Conservation (phyloP, 1,139 yeast species). For the Yamadazyma siamensis region DNA sequence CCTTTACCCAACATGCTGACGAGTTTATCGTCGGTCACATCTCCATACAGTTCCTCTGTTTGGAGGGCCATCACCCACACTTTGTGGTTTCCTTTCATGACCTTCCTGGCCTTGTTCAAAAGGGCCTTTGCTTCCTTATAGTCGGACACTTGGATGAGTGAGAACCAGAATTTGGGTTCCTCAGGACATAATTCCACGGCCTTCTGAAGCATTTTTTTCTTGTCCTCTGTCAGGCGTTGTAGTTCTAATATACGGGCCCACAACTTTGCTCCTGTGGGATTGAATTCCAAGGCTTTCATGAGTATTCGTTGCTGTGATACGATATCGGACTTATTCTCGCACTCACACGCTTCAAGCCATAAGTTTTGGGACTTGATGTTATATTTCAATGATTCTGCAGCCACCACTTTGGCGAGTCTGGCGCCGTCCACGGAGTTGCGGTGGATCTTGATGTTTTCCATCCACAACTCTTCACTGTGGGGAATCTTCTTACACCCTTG, state of each 20-base stretch:
- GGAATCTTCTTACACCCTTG: constrained; percentile 77
- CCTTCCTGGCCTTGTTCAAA: constrained; percentile 59
- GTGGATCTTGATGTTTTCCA: constrained; percentile 73
- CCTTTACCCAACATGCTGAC: constrained; percentile 52
- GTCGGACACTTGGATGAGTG: constrained; percentile 39
- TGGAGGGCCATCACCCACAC: constrained; percentile 74
- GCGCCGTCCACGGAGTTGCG: constrained; percentile 37
- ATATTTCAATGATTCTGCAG: constrained; percentile 61
- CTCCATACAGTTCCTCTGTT: constrained; percentile 63
- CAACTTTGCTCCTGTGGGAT: constrained; percentile 45
- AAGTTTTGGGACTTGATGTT: constrained; percentile 55
- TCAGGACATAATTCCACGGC: constrained; percentile 70
- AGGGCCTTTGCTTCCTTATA: constrained; percentile 51
- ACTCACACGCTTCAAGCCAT: constrained; percentile 69
- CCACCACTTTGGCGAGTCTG: constrained; percentile 49
- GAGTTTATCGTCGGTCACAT: constrained; percentile 33
- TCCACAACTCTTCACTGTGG: constrained; percentile 71
- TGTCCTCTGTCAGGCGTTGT: constrained; percentile 49
- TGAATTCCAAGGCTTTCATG: constrained; percentile 55
- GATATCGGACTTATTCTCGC: constrained; percentile 51
- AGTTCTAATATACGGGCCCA: constrained; percentile 53
- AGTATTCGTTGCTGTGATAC: constrained; percentile 52
- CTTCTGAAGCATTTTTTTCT: constrained; percentile 52
- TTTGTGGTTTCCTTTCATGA: constrained; percentile 45
- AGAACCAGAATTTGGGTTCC: constrained; percentile 64